These are phyloP conservation scores for Ceriops decandra DNA, from an alignment of 345 rosid species.

Conservation along the genomic window DNA sequence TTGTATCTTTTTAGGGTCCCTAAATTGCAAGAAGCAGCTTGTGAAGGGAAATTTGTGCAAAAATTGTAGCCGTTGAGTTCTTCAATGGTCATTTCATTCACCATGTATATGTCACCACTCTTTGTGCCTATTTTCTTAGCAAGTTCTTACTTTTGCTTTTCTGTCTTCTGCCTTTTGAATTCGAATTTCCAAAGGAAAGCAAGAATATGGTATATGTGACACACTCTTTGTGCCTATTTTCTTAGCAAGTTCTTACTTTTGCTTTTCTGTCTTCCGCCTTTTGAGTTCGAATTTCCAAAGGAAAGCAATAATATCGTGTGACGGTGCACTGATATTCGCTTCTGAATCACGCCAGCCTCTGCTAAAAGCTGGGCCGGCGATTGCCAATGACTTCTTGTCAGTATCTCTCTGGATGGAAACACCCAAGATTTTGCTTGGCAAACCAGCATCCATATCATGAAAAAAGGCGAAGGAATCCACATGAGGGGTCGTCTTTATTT, in stretches of 20 bases:
- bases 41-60: slow-evolving; percentile 35
- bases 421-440: neutral
- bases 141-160: neutral
- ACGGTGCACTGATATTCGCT: neutral
- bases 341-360: neutral
- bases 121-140: neutral
- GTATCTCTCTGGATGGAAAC: neutral
- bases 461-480: neutral
- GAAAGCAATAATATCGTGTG: neutral
- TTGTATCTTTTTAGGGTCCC: slow-evolving; percentile 12
- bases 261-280: neutral
- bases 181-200: neutral
- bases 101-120: slow-evolving; percentile 9
- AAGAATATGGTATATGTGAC: slow-evolving; percentile 1
- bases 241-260: neutral
- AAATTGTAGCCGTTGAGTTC: slow-evolving; percentile 16
- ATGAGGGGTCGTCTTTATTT: neutral
- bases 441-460: neutral
- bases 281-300: neutral
- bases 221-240: neutral
- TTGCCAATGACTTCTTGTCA: neutral
- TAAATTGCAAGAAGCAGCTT: slow-evolving; percentile 19
- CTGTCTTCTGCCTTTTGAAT: neutral
- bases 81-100: neutral
- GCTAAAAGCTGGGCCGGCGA: neutral